Base-by-base conservation (phyloP, 306 rosid genomes). In the Vachellia pachyceras region DNA sequence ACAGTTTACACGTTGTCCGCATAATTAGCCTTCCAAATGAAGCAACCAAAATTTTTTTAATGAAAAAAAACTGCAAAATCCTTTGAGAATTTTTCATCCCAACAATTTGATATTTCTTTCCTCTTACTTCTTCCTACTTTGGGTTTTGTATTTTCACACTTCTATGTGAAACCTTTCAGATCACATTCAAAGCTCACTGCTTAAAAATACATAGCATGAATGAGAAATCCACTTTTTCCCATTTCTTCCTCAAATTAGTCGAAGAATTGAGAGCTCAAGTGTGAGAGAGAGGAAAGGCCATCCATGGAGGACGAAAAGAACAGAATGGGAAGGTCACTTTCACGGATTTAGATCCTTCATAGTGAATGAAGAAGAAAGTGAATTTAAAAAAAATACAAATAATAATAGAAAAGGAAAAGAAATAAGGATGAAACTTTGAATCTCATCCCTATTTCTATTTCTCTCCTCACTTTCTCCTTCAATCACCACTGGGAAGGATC, bases 181-280 rank as follows among this genome's bases (percentile, higher is more conserved):
- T 75, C 47, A 36, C n/a, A n/a, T n/a, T n/a, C n/a, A 54, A 40
- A 52, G 33, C 63, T 41, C 71, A 57, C 61, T 60, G 3, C 58
- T 25, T 20, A 41, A 11, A 42, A 40, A 40, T 1, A 41, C 12
- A 61, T 6, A 10, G 29, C 35, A 35, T 63, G 20, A 15, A 49
- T 18, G n/a, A 72, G 55, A 72, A 47, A 40, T 0, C 41, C 18
- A 42, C 4, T 2, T 44, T 66, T 67, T 37, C 15, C 54, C 61
- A 52, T 75, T 49, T 72, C 65, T 58, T 77, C 47, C 70, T 52
- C 77, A 41, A 73, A 45, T 69, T 76, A 40, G 67, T 25, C 29
- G 36, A 60, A 68, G 68, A 69, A 22, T 39, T 50, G 84, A 85
- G 78, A 57, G 60, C 39, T 23, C 47, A 66, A 73, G 35, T 18